Percentiles rank a stretch among this genome's conserved stretches.
Conservation (phyloP, 2,329 filamentous ascomycete genomes). For the Beauveria rudraprayagi region DNA sequence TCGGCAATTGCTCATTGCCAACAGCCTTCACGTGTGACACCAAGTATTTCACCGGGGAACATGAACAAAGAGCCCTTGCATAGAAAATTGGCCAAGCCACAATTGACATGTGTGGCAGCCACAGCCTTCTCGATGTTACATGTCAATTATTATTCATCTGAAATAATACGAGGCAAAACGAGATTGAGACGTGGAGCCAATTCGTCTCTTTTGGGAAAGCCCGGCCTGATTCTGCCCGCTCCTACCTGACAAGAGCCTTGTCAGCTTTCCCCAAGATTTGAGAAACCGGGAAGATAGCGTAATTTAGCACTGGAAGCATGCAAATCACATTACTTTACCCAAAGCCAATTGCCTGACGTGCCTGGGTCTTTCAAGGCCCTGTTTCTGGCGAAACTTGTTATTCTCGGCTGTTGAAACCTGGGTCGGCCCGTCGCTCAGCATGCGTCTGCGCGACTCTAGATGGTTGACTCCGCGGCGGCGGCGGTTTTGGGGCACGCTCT, state of each 20-base stretch:
- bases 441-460: not conserved
- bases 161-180: not conserved
- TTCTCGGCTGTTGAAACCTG: not conserved
- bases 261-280: too few relatives aligned
- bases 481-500: not conserved
- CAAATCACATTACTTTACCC: too few relatives aligned
- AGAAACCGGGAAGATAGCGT: too few relatives aligned
- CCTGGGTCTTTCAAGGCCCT: not conserved
- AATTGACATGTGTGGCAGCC: not conserved
- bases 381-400: not conserved
- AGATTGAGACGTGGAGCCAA: not conserved
- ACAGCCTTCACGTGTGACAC: too few relatives aligned
- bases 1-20: too few relatives aligned
- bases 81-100: not conserved
- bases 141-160: too few relatives aligned
- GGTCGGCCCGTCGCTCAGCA: not conserved
- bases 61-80: not conserved
- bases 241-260: not conserved
- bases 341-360: too few relatives aligned
- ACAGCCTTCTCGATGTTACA: not conserved
- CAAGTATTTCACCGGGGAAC: not conserved
- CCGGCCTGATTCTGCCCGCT: not conserved
- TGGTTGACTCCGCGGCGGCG: not conserved
- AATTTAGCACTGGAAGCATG: too few relatives aligned
- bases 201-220: not conserved